Conservation (phyloP, 495 filamentous ascomycete species). For the Penicillium desertorum region DNA sequence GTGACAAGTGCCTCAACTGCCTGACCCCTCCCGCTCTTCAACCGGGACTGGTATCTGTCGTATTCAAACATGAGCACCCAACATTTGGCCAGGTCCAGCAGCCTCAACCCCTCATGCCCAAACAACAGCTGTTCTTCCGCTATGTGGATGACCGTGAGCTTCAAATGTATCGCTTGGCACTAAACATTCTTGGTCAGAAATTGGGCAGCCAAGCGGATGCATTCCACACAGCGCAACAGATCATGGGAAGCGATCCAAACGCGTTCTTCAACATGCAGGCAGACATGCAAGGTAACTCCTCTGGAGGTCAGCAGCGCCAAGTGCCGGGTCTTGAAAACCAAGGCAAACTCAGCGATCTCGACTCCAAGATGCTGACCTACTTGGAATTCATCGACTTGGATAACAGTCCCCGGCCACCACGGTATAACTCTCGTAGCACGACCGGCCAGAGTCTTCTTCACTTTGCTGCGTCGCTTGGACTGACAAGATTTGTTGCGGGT, state of each 20-base stretch:
- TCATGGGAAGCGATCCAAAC: conserved; percentile 50
- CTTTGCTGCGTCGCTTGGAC: conserved; percentile 72
- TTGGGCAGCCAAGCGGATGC: conserved; percentile 51
- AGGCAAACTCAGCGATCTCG: conserved; percentile 56
- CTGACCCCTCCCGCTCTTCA: conserved; percentile 70
- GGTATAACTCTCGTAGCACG: conserved; percentile 59
- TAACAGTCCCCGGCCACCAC: conserved; percentile 64
- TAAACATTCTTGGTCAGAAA: conserved; percentile 50
- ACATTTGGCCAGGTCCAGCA: conserved; percentile 48
- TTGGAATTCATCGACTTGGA: conserved; percentile 78
- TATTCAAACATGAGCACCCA: conserved; percentile 63
- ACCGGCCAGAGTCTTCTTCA: conserved; percentile 83
- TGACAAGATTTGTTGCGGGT: conserved; percentile 74
- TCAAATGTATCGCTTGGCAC: conserved; percentile 54
- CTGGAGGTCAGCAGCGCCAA: conserved; percentile 44
- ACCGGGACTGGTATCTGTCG: conserved; percentile 71
- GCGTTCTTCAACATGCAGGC: conserved; percentile 45
- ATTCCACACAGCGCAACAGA: conserved; percentile 50
- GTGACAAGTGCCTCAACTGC: conserved; percentile 78
- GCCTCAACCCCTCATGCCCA: conserved; percentile 48
- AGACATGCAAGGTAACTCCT: conserved; percentile 45
- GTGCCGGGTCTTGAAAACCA: conserved; percentile 45
- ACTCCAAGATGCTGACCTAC: conserved; percentile 67
- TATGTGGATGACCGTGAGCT: conserved; percentile 80
- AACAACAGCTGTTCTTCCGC: conserved; percentile 63